Conservation (phyloP, 192 early-diverging fungal species). For the Backusella westeae region DNA sequence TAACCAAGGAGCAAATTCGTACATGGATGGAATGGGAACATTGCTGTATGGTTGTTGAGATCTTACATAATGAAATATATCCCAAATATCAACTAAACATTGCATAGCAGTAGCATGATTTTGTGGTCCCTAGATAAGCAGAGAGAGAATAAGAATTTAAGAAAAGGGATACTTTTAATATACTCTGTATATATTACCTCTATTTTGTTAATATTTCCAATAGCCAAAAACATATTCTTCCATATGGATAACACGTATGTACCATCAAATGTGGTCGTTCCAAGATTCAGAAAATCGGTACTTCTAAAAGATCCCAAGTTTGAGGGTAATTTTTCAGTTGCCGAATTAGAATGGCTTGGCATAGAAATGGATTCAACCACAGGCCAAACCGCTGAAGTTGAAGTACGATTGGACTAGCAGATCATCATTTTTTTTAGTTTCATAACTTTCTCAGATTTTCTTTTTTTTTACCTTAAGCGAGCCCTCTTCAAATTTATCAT, state of each 20-base stretch:
- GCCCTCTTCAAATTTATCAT: slow-evolving; percentile 16
- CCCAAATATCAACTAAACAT: slow-evolving; percentile 66
- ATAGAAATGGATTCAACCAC: slow-evolving; percentile 17
- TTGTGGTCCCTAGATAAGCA: slow-evolving; percentile 41
- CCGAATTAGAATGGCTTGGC: slow-evolving; percentile 28
- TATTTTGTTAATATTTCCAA: slow-evolving; percentile 76
- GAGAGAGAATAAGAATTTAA: not conserved
- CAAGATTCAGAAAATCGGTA: slow-evolving; percentile 59
- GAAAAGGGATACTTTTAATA: not conserved
- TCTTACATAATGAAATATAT: slow-evolving; percentile 53
- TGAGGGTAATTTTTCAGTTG: slow-evolving; percentile 43
- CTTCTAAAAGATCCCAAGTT: slow-evolving; percentile 47
- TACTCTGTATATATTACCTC: slow-evolving; percentile 14
- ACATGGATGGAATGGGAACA: slow-evolving; percentile 60
- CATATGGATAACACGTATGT: slow-evolving; percentile 52
- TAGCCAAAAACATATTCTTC: slow-evolving; percentile 77
- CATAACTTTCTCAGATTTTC: not conserved
- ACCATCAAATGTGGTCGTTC: slow-evolving; percentile 39
- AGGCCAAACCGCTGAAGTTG: slow-evolving; percentile 26
- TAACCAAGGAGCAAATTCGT: slow-evolving; percentile 76
- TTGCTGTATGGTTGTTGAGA: slow-evolving; percentile 54
- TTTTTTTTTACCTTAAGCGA: not conserved
- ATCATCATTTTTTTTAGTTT: not conserved
- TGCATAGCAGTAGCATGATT: slow-evolving; percentile 64
- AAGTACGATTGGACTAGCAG: slow-evolving; percentile 37